Conservation (phyloP, 2,329 filamentous ascomycete genomes). For the Emmonsiellopsis sp. region DNA sequence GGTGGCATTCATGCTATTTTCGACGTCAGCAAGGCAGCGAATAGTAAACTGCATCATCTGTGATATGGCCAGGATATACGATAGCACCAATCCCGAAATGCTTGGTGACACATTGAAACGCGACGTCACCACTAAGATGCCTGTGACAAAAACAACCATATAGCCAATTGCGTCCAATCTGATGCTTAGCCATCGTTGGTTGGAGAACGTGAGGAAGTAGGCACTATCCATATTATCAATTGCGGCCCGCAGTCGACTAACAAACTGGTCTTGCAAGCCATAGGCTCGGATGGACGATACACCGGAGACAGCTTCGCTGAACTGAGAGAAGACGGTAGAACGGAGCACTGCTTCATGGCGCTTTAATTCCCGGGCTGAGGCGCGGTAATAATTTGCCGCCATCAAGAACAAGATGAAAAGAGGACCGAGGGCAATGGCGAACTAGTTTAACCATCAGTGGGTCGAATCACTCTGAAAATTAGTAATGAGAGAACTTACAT, state of each 20-base stretch:
- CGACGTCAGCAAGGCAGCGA: slow-evolving; percentile 85
- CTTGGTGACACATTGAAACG: slow-evolving; percentile 78
- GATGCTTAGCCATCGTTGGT: slow-evolving; percentile 85
- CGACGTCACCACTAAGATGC: slow-evolving; percentile 84
- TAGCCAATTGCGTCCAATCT: slow-evolving; percentile 80
- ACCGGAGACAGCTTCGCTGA: slow-evolving; percentile 70
- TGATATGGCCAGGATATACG: slow-evolving; percentile 86
- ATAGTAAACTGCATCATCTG: slow-evolving; percentile 96
- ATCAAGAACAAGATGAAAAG: slow-evolving; percentile 71
- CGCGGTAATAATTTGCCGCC: slow-evolving; percentile 77
- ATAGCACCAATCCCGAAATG: slow-evolving; percentile 78
- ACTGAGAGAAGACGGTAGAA: slow-evolving; percentile 81
- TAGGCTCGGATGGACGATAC: slow-evolving; percentile 84
- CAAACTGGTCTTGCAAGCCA: slow-evolving; percentile 68
- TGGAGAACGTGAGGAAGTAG: slow-evolving; percentile 91
- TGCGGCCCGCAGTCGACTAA: slow-evolving; percentile 56
- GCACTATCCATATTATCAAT: slow-evolving; percentile 91
- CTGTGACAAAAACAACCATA: slow-evolving; percentile 74
- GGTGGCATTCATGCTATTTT: slow-evolving; percentile 96
- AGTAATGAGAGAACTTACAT: slow-evolving; percentile 33
- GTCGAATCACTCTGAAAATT: slow-evolving; percentile 3
- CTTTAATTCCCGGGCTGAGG: slow-evolving; percentile 89
- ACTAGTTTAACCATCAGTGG: slow-evolving; percentile 30
- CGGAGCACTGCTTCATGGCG: slow-evolving; percentile 84
- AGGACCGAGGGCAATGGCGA: slow-evolving; percentile 59